phyloP scores from a whole-genome alignment of 148 eudicot species.

The Chenopodium formosanum region DNA sequence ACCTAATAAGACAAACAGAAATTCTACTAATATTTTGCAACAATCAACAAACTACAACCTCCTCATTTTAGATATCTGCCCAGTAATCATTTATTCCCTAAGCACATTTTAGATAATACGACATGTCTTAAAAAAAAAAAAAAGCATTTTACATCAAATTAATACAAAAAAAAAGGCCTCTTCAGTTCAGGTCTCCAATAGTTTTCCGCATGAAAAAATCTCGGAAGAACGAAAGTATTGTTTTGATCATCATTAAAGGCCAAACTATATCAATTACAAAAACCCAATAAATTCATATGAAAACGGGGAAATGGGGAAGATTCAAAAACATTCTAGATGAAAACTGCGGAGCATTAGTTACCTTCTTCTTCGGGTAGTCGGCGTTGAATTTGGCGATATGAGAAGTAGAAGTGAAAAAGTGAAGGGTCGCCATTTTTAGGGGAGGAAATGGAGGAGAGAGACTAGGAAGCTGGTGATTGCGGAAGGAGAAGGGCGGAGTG shows the following conservation, averaged over 20 bases:
- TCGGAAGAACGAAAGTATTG: slow-evolving; percentile 42
- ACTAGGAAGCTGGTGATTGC: neutral
- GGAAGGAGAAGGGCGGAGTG: neutral
- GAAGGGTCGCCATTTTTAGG: slow-evolving; percentile 1
- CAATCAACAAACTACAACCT: no score
- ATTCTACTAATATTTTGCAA: no score
- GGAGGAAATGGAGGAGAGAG: neutral
- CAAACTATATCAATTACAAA: neutral
- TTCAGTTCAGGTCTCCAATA: slow-evolving; percentile 36
- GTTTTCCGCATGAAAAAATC: slow-evolving; percentile 31
- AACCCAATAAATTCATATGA: no score
- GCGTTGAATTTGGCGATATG: slow-evolving; percentile 30
- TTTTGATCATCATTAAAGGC: slow-evolving; percentile 42
- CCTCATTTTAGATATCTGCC: no score
- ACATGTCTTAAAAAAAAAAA: no score
- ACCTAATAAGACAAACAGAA: no score
- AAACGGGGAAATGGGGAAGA: no score
- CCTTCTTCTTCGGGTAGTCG: slow-evolving; percentile 38
- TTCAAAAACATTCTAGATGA: no score
- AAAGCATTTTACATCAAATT: no score
- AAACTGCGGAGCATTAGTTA: no score
- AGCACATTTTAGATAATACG: no score
- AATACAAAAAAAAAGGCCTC: neutral
- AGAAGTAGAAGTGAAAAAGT: neutral
- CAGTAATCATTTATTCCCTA: no score